Base-by-base conservation (phyloP, 176 grass and related monocot species). In the Aechmea fasciata region DNA sequence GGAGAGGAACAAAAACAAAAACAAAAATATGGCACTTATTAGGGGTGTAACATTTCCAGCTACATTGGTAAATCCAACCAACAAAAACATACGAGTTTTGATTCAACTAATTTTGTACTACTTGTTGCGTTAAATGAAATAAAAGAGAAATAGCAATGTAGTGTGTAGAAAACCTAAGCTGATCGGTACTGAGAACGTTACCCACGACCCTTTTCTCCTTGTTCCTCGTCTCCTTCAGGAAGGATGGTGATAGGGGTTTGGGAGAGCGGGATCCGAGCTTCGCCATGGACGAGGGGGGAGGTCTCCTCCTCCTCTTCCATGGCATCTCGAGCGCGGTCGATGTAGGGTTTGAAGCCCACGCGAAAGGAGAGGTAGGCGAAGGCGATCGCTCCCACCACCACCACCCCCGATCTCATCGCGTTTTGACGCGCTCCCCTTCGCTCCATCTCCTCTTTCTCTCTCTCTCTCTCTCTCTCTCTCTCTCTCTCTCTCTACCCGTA, bases 291-390 rank as follows among this genome's bases (percentile, higher is more conserved):
- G 55, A 9, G n/a, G 55, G 55, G 15, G 55, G 55, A 19, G n/a
- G 0, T 1, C n/a, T 3, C n/a, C 14, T 14, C 18, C 54, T 59
- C 54, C 54, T 8, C 14, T 15, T 83, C 77, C 64, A 81, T 80
- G 74, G 75, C 87, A 69, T 90, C 82, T 75, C 85, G 79, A 33
- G 84, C 84, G 18, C 70, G 84, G 61, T 99, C 89, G 66, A 93
- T 77, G 77, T 92, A 93, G 79, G 86, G 79, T 62, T 99, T 93
- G 89, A 99, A 99, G 0, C 89, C 84, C 64, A 92, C 54, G 67
- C 77, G 79, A 75, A 87, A 90, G 69, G 86, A 90, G 77, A 97
- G 93, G 83, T 90, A 97, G 70, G 79, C 77, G 72, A 97, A 97
- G 48, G 84, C 89, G 6, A 83, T 50, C 67, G 89, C 64, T 24